A percentile compares a stretch with the other conserved stretches of the same genome.
Evolutionary conservation across 1,139 yeast species (phyloP).

Genomic region (Geotrichum europaeum): DNA sequence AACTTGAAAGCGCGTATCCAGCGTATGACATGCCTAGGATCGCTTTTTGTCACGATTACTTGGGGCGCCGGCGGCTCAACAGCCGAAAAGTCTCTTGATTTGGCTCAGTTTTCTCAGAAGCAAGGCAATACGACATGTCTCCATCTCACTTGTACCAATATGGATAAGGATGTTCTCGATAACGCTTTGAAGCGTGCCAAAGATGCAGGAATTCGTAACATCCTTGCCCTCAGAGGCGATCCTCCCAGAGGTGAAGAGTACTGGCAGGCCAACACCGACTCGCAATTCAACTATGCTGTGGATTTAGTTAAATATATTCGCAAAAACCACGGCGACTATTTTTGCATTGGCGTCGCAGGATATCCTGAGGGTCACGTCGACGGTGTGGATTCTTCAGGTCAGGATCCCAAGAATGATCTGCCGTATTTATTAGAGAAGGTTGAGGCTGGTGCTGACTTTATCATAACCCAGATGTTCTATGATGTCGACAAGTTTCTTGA

Average conservation of each 20-base stretch:
- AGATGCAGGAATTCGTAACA: conserved; percentile 69
- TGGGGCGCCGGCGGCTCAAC: conserved; percentile 99
- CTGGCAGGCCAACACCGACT: conserved; percentile 41
- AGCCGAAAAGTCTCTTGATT: conserved; percentile 73
- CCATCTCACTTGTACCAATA: conserved; percentile 94
- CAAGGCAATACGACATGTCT: conserved; percentile 80
- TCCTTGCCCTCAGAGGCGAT: conserved; percentile 90
- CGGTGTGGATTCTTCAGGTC: conserved; percentile 60
- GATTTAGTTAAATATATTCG: conserved; percentile 80
- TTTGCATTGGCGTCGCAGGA: conserved; percentile 88
- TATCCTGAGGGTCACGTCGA: conserved; percentile 94
- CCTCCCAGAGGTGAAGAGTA: conserved; percentile 84
- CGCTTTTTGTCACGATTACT: conserved; percentile 84
- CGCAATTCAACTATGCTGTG: conserved; percentile 65
- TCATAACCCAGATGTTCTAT: conserved; percentile 89
- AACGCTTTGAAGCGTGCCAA: conserved; percentile 71
- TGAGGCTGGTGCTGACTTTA: conserved; percentile 89
- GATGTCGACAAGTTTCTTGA: conserved; percentile 56
- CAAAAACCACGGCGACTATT: conserved; percentile 60
- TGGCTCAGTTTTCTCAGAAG: conserved; percentile 73
- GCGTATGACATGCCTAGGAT: conserved; percentile 84
- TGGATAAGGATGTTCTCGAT: conserved; percentile 70
- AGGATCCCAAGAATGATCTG: conserved; percentile 58
- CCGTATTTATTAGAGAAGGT: conserved; percentile 77
- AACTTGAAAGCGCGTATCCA: conserved; percentile 79